Evolutionary conservation across 208 protist species (phyloP).

Genomic region (Acanthamoeba rhysodes): DNA sequence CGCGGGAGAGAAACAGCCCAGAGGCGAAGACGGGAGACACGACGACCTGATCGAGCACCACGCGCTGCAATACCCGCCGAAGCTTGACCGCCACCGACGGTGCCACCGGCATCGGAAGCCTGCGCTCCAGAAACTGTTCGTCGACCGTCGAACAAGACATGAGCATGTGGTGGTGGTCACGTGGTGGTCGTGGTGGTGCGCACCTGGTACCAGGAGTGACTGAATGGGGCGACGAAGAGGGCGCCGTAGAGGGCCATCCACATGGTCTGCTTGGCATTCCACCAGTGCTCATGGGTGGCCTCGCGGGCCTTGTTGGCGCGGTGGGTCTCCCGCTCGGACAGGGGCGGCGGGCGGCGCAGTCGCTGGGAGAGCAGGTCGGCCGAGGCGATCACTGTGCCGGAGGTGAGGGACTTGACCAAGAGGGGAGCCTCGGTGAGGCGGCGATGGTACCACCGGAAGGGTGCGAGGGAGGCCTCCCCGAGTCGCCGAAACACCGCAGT

Average conservation of each 20-base stretch:
- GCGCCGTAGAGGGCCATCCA: slow-evolving; percentile 43
- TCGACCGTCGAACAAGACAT: too few species aligned
- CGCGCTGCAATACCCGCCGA: neutral
- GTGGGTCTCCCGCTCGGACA: neutral
- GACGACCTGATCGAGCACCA: slow-evolving; percentile 23
- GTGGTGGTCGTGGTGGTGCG: neutral
- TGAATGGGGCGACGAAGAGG: slow-evolving; percentile 55
- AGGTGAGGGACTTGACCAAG: slow-evolving; percentile 54
- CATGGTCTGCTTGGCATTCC: slow-evolving; percentile 34
- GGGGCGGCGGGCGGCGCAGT: neutral
- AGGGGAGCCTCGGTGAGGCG: neutral
- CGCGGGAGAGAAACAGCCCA: slow-evolving; percentile 20
- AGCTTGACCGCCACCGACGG: neutral
- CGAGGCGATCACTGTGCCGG: slow-evolving; percentile 19
- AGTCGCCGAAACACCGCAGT: neutral
- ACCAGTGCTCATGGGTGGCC: slow-evolving; percentile 13
- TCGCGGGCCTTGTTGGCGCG: neutral
- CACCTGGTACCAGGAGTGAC: slow-evolving; percentile 46
- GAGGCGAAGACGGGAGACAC: slow-evolving; percentile 45
- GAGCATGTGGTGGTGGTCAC: too few species aligned
- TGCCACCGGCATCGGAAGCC: neutral
- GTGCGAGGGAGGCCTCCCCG: neutral
- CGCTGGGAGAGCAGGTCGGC: slow-evolving; percentile 54
- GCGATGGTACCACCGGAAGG: slow-evolving; percentile 47
- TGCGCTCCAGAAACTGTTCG: slow-evolving; percentile 23